Base-by-base conservation (phyloP, 768 basidiomycete genomes). In the Pleurotus platypus region DNA sequence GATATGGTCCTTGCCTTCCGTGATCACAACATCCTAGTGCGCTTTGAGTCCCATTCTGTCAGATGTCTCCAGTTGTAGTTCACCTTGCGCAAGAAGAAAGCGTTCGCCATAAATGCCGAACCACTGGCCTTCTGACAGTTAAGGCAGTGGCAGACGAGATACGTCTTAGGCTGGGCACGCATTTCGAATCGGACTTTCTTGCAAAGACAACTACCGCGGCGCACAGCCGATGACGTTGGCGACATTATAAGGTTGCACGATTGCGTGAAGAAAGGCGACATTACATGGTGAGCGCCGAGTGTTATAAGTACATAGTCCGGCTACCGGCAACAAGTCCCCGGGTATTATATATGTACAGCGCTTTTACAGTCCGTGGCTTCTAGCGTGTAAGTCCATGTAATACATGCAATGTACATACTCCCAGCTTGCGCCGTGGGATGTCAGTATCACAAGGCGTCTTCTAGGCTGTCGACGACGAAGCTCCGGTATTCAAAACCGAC, bases 61-160 rank as follows among this genome's bases (percentile, higher is more conserved):
- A 51, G 9, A 43, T 20, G 18, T 9, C 35, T 39, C 9, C 16
- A 30, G 6, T 35, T 1, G 15, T 4, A 27, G 20, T 7, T 35
- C 18, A 77, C 77, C 60, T 73, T 58, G 13, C 55, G 59, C 35
- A 65, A 63, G 58, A 74, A 76, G 55, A 74, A 71, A 4, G 63
- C 63, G 46, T 75, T 76, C 43, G 72, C 65, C 70, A 76, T 70
- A 57, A 76, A 76, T 15, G 73, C 72, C n/a, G 71, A 66, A 5
- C 77, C 76, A 15, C 70, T 74, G 16, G 71, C 67, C 62, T 76
- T 76, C 63, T 69, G 71, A 61, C 77, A 77, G 47, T 77, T 74
- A n/a, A 55, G 55, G 60, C 77, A 78, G 61, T 78, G 73, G 60
- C 77, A 78, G 1, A 76, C 67, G n/a, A 70, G 63, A 56, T 73